Percentiles rank a stretch among this genome's conserved stretches.
Conservation (phyloP, 768 basidiomycete genomes). For the Scleroderma citrinum region DNA sequence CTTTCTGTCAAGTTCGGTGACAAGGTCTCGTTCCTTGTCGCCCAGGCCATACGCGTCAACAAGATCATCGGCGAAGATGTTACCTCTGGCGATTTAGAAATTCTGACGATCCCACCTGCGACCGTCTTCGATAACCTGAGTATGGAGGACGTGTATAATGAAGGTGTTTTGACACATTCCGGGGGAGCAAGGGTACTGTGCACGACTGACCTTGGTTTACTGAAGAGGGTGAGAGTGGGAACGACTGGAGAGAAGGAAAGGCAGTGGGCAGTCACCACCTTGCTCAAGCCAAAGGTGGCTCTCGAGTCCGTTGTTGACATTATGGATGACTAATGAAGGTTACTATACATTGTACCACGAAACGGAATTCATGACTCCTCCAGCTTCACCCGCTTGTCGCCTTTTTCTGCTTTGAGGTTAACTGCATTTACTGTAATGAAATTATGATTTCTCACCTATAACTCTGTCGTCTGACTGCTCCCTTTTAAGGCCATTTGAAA, state of each 20-base stretch:
- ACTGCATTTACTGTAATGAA: background rate
- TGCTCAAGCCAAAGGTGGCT: constrained; percentile 35
- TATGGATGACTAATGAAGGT: constrained; percentile 25
- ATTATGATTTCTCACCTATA: background rate
- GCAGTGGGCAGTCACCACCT: constrained; percentile 27
- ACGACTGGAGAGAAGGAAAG: constrained; percentile 19
- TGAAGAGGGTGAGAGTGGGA: constrained; percentile 22
- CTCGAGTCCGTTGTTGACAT: constrained; percentile 32
- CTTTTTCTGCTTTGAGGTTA: background rate
- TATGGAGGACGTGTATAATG: constrained; percentile 31
- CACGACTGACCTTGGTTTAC: constrained; percentile 33
- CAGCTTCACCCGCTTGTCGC: background rate
- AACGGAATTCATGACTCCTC: background rate
- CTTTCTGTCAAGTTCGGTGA: constrained; percentile 40
- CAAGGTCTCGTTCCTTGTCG: constrained; percentile 37
- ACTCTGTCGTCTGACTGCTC: background rate
- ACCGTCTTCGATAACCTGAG: constrained; percentile 18
- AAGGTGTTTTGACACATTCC: constrained; percentile 9
- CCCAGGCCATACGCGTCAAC: constrained; percentile 44
- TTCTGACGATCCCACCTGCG: constrained; percentile 20
- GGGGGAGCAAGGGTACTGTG: constrained; percentile 25
- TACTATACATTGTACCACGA: background rate
- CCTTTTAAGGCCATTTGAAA: background rate
- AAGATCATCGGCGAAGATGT: constrained; percentile 27
- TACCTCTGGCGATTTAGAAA: constrained; percentile 29